phyloP scores from a whole-genome alignment of 2,329 filamentous ascomycete genomes.

The Colletotrichum abscissum region DNA sequence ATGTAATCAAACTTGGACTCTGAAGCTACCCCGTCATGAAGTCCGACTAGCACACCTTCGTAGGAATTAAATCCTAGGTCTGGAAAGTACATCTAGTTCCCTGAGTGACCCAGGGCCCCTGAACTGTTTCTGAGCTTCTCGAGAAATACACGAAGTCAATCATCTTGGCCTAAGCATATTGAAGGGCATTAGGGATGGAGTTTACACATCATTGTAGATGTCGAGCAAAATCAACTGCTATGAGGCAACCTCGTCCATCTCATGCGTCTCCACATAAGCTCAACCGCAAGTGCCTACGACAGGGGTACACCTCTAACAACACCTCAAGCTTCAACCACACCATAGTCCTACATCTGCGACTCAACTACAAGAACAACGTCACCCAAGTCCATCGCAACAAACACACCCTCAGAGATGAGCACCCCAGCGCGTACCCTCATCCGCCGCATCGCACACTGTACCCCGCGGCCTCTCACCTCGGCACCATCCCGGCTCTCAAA shows the following conservation, averaged over 20 bases:
- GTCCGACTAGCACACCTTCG: no score
- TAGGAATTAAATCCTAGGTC: no score
- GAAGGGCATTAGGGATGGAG: not conserved
- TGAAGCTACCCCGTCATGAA: no score
- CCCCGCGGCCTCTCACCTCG: slow-evolving; percentile 1
- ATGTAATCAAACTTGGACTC: no score
- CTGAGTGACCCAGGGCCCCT: not conserved
- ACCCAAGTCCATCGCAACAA: not conserved
- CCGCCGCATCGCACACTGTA: slow-evolving; percentile 11
- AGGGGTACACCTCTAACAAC: slow-evolving; percentile 23
- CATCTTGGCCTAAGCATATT: not conserved
- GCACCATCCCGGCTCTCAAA: not conserved
- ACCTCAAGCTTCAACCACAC: not conserved
- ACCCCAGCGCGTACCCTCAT: not conserved
- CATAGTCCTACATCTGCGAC: not conserved
- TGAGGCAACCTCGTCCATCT: not conserved
- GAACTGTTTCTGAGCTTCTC: not conserved
- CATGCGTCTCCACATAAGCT: slow-evolving; percentile 21
- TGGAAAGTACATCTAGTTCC: not conserved
- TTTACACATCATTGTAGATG: not conserved
- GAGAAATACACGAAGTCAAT: not conserved
- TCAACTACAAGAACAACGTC: not conserved
- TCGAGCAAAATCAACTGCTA: not conserved
- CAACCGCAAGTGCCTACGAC: not conserved
- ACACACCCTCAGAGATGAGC: slow-evolving; percentile 7